Conservation (phyloP, 306 rosid species). For the Vachellia collinsii region DNA sequence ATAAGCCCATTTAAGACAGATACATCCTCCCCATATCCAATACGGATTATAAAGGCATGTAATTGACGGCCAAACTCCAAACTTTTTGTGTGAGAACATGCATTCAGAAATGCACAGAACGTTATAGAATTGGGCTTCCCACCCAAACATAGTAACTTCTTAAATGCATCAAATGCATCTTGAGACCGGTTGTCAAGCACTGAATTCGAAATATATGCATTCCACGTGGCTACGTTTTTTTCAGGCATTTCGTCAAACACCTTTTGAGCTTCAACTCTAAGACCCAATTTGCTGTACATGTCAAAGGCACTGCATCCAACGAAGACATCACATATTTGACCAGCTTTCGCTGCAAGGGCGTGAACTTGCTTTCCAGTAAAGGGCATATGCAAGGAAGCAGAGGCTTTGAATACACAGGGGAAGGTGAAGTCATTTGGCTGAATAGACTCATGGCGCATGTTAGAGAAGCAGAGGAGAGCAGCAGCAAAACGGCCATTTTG, state of each 20-base stretch:
- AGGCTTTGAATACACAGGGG: slow-evolving; percentile 81
- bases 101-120: slow-evolving; percentile 80
- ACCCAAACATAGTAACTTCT: slow-evolving; percentile 56
- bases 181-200: slow-evolving; percentile 60
- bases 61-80: slow-evolving; percentile 65
- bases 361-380: slow-evolving; percentile 67
- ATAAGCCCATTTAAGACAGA: slow-evolving; percentile 74
- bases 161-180: slow-evolving; percentile 51
- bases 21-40: slow-evolving; percentile 57
- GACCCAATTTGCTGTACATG: slow-evolving; percentile 73
- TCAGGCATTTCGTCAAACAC: slow-evolving; percentile 85
- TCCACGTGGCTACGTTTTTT: slow-evolving; percentile 70
- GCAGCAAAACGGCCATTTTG: slow-evolving; percentile 58
- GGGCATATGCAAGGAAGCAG: slow-evolving; percentile 53
- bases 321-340: slow-evolving; percentile 65
- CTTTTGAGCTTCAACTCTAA: slow-evolving; percentile 55
- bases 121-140: slow-evolving; percentile 72
- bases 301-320: slow-evolving; percentile 87
- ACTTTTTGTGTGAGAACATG: slow-evolving; percentile 57
- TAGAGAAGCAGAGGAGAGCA: slow-evolving; percentile 57
- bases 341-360: slow-evolving; percentile 72
- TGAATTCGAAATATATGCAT: slow-evolving; percentile 78
- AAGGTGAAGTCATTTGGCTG: slow-evolving; percentile 86
- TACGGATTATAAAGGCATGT: slow-evolving; percentile 62
- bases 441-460: slow-evolving; percentile 65